phyloP scores from a whole-genome alignment of 2,329 filamentous ascomycete genomes.

The Ophiostoma novo-ulmi region DNA sequence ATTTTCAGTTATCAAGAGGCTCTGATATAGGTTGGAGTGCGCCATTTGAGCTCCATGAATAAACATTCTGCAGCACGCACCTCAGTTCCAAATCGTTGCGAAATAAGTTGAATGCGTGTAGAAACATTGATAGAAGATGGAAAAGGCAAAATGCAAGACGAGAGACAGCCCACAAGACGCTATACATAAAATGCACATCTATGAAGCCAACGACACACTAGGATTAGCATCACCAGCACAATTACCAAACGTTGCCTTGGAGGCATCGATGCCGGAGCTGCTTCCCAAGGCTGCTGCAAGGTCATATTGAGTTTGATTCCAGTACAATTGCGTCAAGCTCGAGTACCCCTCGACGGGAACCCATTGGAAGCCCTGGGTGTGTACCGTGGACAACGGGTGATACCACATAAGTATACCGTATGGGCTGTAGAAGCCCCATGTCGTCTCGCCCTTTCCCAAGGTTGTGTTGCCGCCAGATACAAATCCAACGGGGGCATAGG shows the following conservation, averaged over 20 bases:
- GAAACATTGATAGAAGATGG: not conserved
- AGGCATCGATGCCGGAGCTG: not conserved
- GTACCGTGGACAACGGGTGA: constrained; percentile 15
- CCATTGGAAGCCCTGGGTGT: constrained; percentile 25
- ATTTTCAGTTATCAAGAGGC: no score
- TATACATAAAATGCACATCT: not conserved
- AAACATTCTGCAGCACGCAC: not conserved
- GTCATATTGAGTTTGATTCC: constrained; percentile 28
- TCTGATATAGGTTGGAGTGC: no score
- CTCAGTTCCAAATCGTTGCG: no score
- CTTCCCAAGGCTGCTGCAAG: constrained; percentile 16
- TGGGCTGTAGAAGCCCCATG: constrained; percentile 24
- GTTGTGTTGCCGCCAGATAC: constrained; percentile 21
- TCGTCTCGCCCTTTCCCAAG: constrained; percentile 23
- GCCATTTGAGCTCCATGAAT: not conserved
- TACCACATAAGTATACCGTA: constrained; percentile 23
- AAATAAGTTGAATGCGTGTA: not conserved
- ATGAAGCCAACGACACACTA: not conserved
- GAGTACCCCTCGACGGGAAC: constrained; percentile 18
- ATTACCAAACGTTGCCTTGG: constrained; percentile 15
- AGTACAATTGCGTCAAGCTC: constrained; percentile 25
- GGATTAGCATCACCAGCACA: constrained; percentile 14
- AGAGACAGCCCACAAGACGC: not conserved
- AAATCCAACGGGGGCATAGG: constrained; percentile 25
- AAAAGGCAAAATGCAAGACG: not conserved